Evolutionary conservation across 2,329 filamentous ascomycete species (phyloP).

Genomic region (Cladosporium phlei): DNA sequence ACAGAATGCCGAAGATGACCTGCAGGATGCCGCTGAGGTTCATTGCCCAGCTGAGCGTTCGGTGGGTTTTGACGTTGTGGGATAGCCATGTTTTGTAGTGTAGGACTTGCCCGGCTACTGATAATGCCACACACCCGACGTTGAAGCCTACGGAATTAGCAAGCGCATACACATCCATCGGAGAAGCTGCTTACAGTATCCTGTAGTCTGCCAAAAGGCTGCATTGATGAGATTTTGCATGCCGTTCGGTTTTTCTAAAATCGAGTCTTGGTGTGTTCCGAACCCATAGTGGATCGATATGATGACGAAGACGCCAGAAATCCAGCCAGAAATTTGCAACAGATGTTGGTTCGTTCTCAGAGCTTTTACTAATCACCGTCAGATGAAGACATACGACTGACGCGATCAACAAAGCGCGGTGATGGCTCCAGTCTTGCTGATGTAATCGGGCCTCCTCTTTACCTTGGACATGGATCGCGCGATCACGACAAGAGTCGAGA

Average conservation of each 20-base stretch:
- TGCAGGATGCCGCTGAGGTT: background rate
- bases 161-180: background rate
- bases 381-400: background rate
- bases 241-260: background rate
- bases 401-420: background rate
- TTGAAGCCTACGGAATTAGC: background rate
- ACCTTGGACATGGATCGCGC: background rate
- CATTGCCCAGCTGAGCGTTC: background rate
- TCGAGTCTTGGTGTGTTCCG: background rate
- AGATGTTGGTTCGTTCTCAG: background rate
- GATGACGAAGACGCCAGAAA: background rate
- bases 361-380: too few species aligned
- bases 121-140: background rate
- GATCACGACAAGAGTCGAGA: background rate
- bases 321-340: background rate
- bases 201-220: background rate
- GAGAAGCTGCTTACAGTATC: background rate
- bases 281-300: background rate
- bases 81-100: background rate
- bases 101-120: background rate
- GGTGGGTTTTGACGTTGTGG: background rate
- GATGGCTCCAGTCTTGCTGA: background rate
- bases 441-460: background rate
- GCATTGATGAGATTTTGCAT: background rate
- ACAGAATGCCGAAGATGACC: background rate